Percentiles rank a stretch among this genome's conserved stretches.
Evolutionary conservation across 2,329 filamentous ascomycete species (phyloP).

Genomic region (Calonectria henricotiae): DNA sequence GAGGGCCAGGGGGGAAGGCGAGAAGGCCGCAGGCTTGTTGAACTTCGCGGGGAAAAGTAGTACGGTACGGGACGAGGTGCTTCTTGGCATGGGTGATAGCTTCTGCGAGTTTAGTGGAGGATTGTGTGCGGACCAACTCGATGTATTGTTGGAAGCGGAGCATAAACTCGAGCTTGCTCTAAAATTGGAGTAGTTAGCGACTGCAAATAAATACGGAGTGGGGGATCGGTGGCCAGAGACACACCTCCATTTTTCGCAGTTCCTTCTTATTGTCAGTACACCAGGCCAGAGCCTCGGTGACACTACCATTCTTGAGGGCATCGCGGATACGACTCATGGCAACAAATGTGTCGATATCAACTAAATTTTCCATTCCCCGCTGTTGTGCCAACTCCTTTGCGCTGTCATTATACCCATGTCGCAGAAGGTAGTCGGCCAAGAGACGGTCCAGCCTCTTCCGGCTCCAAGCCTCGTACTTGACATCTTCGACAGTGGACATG

Average conservation of each 20-base stretch:
- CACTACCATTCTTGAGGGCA: slow-evolving; percentile 79
- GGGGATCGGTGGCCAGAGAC: slow-evolving; percentile 48
- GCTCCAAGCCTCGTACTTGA: slow-evolving; percentile 94
- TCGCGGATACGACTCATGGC: slow-evolving; percentile 85
- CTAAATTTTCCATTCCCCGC: slow-evolving; percentile 83
- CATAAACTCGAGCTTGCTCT: slow-evolving; percentile 93
- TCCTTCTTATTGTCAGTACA: slow-evolving; percentile 95
- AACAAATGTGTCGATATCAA: slow-evolving; percentile 91
- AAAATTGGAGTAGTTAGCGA: slow-evolving; percentile 26
- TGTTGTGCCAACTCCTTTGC: slow-evolving; percentile 83
- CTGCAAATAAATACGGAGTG: background rate
- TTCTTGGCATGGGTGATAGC: slow-evolving; percentile 88
- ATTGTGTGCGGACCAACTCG: slow-evolving; percentile 83
- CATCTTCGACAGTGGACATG: slow-evolving; percentile 88
- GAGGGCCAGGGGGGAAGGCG: slow-evolving; percentile 75
- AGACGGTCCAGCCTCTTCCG: slow-evolving; percentile 85
- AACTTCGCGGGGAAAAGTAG: slow-evolving; percentile 79
- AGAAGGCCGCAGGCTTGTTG: slow-evolving; percentile 84
- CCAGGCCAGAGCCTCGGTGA: slow-evolving; percentile 88
- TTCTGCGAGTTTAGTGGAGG: slow-evolving; percentile 78
- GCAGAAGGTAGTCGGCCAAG: slow-evolving; percentile 92
- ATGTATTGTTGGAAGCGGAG: slow-evolving; percentile 95
- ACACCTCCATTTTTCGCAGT: slow-evolving; percentile 87
- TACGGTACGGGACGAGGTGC: slow-evolving; percentile 80
- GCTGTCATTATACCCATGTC: slow-evolving; percentile 85